These are phyloP conservation scores for Trypanosoma lewisi DNA, from an alignment of 208 protist genomes.

Conservation along the genomic window DNA sequence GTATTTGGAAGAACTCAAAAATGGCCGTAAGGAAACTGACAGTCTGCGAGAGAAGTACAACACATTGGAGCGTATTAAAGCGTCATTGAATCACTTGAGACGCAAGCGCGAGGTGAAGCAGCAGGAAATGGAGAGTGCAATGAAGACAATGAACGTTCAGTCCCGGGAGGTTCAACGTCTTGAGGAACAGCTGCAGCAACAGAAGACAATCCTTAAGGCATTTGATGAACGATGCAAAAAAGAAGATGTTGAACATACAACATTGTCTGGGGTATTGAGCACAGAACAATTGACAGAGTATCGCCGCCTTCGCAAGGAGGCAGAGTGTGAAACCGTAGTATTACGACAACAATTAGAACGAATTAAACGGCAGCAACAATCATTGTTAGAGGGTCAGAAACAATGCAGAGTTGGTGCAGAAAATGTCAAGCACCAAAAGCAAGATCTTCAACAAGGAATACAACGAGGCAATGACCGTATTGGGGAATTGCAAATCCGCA, in stretches of 20 bases:
- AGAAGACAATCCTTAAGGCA: slow-evolving; percentile 48
- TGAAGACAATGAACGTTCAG: slow-evolving; percentile 53
- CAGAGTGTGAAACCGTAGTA: slow-evolving; percentile 78
- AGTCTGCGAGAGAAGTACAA: slow-evolving; percentile 63
- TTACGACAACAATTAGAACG: slow-evolving; percentile 74
- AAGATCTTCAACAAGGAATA: slow-evolving; percentile 42
- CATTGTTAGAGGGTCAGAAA: slow-evolving; percentile 49
- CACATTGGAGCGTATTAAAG: slow-evolving; percentile 67
- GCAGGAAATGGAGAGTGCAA: slow-evolving; percentile 42
- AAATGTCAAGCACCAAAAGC: slow-evolving; percentile 45
- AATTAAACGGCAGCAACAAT: slow-evolving; percentile 65
- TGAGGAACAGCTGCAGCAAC: slow-evolving; percentile 57
- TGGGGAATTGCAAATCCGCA: slow-evolving; percentile 54
- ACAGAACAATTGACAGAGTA: slow-evolving; percentile 71
- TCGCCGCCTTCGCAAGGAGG: slow-evolving; percentile 72
- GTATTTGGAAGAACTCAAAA: slow-evolving; percentile 79
- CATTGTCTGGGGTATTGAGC: slow-evolving; percentile 41
- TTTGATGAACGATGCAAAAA: slow-evolving; percentile 64
- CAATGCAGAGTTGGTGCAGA: slow-evolving; percentile 59
- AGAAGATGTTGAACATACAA: slow-evolving; percentile 48
- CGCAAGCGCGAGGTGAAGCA: slow-evolving; percentile 64
- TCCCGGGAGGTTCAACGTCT: slow-evolving; percentile 63
- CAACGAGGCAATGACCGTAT: slow-evolving; percentile 32
- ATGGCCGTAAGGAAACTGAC: slow-evolving; percentile 51
- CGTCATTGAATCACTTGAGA: slow-evolving; percentile 56